Base-by-base conservation (phyloP, 1,139 yeast genomes). In the Debaryomycetaceae sp. region DNA sequence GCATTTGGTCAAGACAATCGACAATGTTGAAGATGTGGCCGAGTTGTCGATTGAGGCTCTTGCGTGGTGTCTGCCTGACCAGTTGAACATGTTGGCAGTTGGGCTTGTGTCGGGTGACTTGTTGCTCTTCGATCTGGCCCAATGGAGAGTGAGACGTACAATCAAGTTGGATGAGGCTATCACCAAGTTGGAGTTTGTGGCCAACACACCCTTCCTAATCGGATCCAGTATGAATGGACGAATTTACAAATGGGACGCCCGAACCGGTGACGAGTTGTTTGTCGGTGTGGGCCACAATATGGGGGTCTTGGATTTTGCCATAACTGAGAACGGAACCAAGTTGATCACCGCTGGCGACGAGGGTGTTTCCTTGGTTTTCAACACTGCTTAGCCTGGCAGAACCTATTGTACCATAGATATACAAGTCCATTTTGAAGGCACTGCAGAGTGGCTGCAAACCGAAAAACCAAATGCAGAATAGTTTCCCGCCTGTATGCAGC, bases 331-430 rank as follows among this genome's bases (percentile, higher is more conserved):
- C 27, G 89, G 85, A 25, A 70, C 71, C 35, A 78, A 82, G 50
- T 51, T 93, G 30, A 72, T 88, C 25, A 85, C 96, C 17, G 98
- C 96, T n/a, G 97, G 97, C 40, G 98, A 91, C 54, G 98, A 91
- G 55, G 96, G 95, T 43, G 96, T 91, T 21, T 78, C 95, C 5
- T 65, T 91, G 44, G 75, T 91, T 5, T 89, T 79, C 47, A 67
- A 39, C 29, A 17, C 29, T n/a, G 13, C 29, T 5, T n/a, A n/a
- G n/a, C n/a, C n/a, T n/a, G n/a, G n/a, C n/a, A n/a, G n/a, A n/a
- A n/a, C n/a, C n/a, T n/a, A n/a, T n/a, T n/a, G n/a, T n/a, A n/a
- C n/a, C n/a, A n/a, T n/a, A n/a, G n/a, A n/a, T n/a, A n/a, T n/a
- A n/a, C n/a, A n/a, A n/a, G n/a, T n/a, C n/a, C n/a, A n/a, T n/a